Conservation (phyloP, 169 alveolate genomes). For the Sarcocystis neurona region DNA sequence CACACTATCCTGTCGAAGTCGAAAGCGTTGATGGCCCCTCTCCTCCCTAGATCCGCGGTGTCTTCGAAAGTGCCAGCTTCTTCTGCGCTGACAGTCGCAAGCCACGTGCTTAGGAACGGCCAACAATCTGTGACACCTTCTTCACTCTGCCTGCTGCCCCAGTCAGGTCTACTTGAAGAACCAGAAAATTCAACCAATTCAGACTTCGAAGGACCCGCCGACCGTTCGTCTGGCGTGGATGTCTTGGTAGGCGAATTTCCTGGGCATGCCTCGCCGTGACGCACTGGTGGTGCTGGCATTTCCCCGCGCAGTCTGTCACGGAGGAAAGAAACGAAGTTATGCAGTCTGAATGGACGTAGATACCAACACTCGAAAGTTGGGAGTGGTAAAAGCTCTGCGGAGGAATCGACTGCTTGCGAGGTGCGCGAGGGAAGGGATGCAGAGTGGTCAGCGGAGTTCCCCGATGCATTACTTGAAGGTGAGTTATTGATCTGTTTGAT, state of each 20-base stretch:
- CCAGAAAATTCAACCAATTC: background rate
- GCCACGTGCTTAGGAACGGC: too few relatives aligned
- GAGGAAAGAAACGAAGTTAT: too few relatives aligned
- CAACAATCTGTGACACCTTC: too few relatives aligned
- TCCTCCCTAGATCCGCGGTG: too few relatives aligned
- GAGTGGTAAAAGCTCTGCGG: background rate
- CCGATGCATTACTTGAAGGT: too few relatives aligned
- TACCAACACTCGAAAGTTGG: background rate
- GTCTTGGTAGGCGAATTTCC: background rate
- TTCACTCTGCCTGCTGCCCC: background rate
- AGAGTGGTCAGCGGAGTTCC: background rate
- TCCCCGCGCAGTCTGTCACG: background rate
- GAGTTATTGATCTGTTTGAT: too few relatives aligned
- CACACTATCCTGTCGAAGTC: constrained; percentile 2
- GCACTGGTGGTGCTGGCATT: background rate
- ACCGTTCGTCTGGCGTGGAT: too few relatives aligned
- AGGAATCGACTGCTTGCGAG: background rate
- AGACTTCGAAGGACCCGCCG: too few relatives aligned
- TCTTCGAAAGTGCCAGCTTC: too few relatives aligned
- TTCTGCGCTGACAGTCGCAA: too few relatives aligned
- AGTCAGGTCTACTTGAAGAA: background rate
- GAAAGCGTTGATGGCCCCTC: constrained; percentile 7
- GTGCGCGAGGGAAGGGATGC: background rate
- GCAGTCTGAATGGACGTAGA: background rate
- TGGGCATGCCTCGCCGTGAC: background rate